Evolutionary conservation across 2,329 filamentous ascomycete genomes (phyloP).

Genomic region (Verticillium nubilum): DNA sequence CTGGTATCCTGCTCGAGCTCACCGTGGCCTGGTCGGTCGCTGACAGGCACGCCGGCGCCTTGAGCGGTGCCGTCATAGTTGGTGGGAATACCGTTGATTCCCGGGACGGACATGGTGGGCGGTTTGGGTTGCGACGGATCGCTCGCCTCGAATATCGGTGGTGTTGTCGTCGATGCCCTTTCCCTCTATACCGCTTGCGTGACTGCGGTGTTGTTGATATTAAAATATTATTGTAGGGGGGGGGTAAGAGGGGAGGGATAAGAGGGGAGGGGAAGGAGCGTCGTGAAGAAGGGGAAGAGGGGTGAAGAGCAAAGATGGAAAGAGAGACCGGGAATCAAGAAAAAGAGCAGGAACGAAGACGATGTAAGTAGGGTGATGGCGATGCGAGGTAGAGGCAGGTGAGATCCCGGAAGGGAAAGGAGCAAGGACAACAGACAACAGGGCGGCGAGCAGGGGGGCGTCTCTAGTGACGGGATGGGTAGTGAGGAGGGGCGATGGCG

Average conservation of each 20-base stretch:
- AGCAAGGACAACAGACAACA: neutral
- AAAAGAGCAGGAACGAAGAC: neutral
- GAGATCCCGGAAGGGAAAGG: neutral
- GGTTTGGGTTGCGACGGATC: neutral
- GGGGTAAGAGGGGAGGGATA: neutral
- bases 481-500: neutral
- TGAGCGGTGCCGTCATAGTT: constrained; percentile 45
- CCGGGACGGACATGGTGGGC: constrained; percentile 34
- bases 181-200: neutral
- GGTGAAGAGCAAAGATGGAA: neutral
- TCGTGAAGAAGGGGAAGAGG: neutral
- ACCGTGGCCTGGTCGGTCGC: constrained; percentile 18
- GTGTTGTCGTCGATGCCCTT: neutral
- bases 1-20: constrained; percentile 21
- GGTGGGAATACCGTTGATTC: constrained; percentile 31
- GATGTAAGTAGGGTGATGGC: neutral
- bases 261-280: neutral
- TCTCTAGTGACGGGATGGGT: neutral
- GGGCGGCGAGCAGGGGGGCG: neutral
- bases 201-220: neutral
- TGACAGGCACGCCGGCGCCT: constrained; percentile 29
- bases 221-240: neutral
- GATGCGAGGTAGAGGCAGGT: neutral
- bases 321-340: neutral
- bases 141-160: neutral